These are phyloP conservation scores for Pholiota adiposa DNA, from an alignment of 1,284 basidiomycete species.

Conservation along the genomic window DNA sequence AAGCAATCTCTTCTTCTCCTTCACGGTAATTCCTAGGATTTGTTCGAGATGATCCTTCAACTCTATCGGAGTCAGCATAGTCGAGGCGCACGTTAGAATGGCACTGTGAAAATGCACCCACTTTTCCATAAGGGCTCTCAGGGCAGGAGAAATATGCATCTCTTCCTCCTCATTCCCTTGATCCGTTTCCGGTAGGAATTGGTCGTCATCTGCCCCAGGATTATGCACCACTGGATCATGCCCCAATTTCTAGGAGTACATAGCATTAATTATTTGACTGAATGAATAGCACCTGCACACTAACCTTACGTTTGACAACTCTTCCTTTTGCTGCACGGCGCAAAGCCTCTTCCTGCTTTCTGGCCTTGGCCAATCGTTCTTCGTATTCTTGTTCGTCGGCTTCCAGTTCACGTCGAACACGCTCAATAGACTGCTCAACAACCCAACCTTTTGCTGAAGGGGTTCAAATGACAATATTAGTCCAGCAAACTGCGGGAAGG, in stretches of 20 bases:
- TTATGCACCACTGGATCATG: conserved; percentile 14
- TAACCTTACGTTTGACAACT: conserved; percentile 63
- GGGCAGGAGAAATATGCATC: conserved; percentile 76
- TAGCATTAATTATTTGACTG: conserved; percentile 5
- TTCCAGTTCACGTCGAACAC: conserved; percentile 66
- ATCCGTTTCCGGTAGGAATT: conserved; percentile 66
- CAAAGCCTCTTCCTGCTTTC: conserved; percentile 64
- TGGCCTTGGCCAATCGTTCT: conserved; percentile 60
- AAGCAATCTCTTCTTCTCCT: conserved; percentile 55
- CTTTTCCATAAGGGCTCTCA: conserved; percentile 84
- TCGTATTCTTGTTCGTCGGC: conserved; percentile 67
- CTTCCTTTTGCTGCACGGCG: conserved; percentile 58
- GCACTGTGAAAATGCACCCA: conserved; percentile 37
- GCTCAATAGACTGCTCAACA: conserved; percentile 72
- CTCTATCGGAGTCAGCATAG: conserved; percentile 28
- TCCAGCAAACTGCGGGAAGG: background rate
- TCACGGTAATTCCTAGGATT: conserved; percentile 25
- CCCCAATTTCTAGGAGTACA: conserved; percentile 15
- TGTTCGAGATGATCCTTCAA: conserved; percentile 28
- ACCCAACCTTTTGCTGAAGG: conserved; percentile 78
- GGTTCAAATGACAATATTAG: background rate
- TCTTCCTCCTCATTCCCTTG: conserved; percentile 40
- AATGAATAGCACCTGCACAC: conserved; percentile 22
- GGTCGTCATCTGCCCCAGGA: conserved; percentile 31
- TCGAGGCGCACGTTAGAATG: background rate